Evolutionary conservation across 2,329 filamentous ascomycete species (phyloP).

Genomic region (Ophiostoma sp.): DNA sequence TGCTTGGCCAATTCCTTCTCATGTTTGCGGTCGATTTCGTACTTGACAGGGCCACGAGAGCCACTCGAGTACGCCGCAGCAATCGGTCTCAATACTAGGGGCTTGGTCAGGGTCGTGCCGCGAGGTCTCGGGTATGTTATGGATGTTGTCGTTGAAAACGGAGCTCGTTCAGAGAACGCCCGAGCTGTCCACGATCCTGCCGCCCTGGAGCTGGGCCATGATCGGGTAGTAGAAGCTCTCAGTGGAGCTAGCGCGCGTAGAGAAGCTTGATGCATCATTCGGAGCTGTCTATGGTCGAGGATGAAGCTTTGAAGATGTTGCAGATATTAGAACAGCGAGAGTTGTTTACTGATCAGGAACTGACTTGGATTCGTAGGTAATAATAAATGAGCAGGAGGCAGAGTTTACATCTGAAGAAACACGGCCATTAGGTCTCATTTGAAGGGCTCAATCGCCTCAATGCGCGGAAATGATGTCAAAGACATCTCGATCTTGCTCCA

Average conservation of each 20-base stretch:
- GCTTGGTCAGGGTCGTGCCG: background rate
- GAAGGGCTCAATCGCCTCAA: background rate
- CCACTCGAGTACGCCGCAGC: slow-evolving; percentile 26
- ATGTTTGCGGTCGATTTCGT: slow-evolving; percentile 47
- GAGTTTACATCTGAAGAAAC: background rate
- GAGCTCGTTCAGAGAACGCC: background rate
- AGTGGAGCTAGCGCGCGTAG: background rate
- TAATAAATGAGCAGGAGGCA: background rate
- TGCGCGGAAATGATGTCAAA: slow-evolving; percentile 8
- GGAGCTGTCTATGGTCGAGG: background rate
- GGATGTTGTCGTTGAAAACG: background rate
- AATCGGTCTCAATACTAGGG: background rate
- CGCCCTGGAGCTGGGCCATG: background rate
- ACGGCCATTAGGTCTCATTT: background rate
- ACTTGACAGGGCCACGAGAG: slow-evolving; percentile 13
- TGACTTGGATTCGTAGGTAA: background rate
- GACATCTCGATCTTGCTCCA: slow-evolving; percentile 11
- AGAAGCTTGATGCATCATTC: slow-evolving; percentile 19
- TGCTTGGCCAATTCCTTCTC: slow-evolving; percentile 52
- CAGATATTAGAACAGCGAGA: background rate
- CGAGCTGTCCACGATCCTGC: background rate
- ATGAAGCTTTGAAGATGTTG: background rate
- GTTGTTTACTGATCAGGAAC: background rate
- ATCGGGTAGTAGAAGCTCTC: background rate
- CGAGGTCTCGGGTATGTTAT: background rate